Conservation (phyloP, 2,329 filamentous ascomycete species). For the Emergomyces orientalis region DNA sequence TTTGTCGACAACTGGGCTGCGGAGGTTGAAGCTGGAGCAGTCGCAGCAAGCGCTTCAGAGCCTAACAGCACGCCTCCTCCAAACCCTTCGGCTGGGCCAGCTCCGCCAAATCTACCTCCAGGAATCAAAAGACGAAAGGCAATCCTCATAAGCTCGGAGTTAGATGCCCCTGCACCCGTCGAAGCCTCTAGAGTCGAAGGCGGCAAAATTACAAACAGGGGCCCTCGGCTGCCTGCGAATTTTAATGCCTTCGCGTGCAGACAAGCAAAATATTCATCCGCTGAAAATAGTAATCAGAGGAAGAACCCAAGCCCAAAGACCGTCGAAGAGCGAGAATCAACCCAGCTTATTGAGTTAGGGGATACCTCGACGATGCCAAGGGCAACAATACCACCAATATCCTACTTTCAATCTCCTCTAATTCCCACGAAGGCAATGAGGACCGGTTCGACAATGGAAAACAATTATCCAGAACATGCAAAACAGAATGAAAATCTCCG, state of each 20-base stretch:
- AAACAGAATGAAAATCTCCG: not conserved
- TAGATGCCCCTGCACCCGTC: not conserved
- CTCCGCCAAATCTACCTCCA: not conserved
- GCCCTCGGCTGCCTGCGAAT: not conserved
- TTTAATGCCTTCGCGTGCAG: not conserved
- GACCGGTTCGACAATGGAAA: not conserved
- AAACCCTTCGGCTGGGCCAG: constrained; percentile 8
- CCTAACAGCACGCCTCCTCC: constrained; percentile 5
- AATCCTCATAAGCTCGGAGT: not conserved
- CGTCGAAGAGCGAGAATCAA: not conserved
- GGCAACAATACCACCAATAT: not conserved
- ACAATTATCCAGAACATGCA: not conserved
- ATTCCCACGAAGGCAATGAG: not conserved
- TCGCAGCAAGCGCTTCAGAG: constrained; percentile 9
- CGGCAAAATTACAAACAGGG: not conserved
- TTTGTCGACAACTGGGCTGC: constrained; percentile 25
- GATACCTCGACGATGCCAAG: not conserved
- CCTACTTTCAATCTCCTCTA: not conserved
- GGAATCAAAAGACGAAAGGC: constrained; percentile 5
- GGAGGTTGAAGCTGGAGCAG: constrained; percentile 16
- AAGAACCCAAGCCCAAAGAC: not conserved
- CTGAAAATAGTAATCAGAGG: not conserved
- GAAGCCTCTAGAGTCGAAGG: not conserved
- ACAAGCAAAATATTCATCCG: not conserved
- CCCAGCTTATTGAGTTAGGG: not conserved